Evolutionary conservation across 345 rosid genomes (phyloP).

Genomic region (Eucalyptus virginea): DNA sequence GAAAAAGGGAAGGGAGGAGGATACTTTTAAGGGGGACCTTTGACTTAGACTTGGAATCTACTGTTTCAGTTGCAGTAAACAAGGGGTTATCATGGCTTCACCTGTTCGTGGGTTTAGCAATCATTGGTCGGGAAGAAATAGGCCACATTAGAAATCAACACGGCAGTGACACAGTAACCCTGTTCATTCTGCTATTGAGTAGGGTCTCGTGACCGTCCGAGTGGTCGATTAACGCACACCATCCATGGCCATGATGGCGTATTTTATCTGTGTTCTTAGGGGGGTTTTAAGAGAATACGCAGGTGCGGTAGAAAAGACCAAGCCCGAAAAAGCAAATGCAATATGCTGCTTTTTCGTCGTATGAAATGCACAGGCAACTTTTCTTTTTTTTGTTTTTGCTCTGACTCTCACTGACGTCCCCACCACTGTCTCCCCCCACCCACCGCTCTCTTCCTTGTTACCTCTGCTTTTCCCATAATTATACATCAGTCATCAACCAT

Average conservation of each 20-base stretch:
- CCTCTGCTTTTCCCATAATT: conserved; percentile 51
- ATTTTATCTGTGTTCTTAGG: not conserved
- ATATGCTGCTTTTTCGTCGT: not conserved
- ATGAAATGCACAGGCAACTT: conserved; percentile 1
- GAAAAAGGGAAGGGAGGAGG: not conserved
- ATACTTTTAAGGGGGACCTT: not conserved
- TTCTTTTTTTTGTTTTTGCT: conserved; percentile 8
- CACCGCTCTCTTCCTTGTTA: conserved; percentile 14
- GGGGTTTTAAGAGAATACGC: not conserved
- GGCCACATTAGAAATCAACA: not conserved
- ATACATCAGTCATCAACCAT: conserved; percentile 15
- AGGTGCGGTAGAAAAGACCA: not conserved
- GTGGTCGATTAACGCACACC: not conserved
- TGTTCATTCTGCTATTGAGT: not conserved
- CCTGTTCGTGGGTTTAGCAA: not conserved
- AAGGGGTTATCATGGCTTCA: not conserved
- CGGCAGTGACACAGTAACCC: not conserved
- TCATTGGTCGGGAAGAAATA: not conserved
- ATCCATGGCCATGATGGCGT: not conserved
- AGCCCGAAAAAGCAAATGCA: not conserved
- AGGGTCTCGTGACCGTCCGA: not conserved
- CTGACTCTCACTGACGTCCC: conserved; percentile 26
- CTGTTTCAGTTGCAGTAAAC: not conserved
- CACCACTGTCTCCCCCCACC: conserved; percentile 36
- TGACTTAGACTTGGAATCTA: not conserved